A percentile compares a stretch with the other conserved stretches of the same genome.
These are phyloP conservation scores for Prunus mongolica DNA, from an alignment of 306 rosid genomes.

Conservation along the genomic window DNA sequence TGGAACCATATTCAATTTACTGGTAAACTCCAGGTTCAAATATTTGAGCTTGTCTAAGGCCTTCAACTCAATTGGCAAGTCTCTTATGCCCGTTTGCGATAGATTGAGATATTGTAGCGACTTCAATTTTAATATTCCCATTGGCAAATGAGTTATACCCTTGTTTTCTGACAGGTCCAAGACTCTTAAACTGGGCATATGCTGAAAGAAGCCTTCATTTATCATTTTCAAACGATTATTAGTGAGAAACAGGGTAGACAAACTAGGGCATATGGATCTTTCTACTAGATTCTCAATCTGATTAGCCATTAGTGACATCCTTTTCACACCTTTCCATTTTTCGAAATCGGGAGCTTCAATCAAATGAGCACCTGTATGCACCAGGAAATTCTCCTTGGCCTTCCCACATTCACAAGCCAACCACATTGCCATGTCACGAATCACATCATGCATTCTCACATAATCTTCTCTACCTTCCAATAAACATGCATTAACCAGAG, in stretches of 20 bases:
- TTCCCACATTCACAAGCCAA: not conserved
- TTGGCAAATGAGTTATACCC: not conserved
- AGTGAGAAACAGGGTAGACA: slow-evolving; percentile 3
- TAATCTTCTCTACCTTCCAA: not conserved
- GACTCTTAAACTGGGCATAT: not conserved
- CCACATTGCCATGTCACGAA: slow-evolving; percentile 6
- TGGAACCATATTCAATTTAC: not conserved
- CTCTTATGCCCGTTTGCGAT: not conserved
- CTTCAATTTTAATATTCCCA: not conserved
- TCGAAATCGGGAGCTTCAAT: not conserved
- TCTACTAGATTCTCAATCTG: not conserved
- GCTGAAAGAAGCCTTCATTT: not conserved
- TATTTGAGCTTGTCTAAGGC: not conserved
- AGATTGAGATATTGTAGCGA: not conserved
- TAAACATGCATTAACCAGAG: not conserved
- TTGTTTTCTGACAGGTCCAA: not conserved
- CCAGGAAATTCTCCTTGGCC: not conserved
- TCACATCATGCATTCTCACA: slow-evolving; percentile 13
- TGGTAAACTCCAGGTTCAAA: not conserved
- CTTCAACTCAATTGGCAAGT: not conserved
- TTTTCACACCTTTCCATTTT: not conserved
- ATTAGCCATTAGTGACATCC: not conserved
- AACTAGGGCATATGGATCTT: not conserved
- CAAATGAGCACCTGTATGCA: not conserved
- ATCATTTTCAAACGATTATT: not conserved